These are phyloP conservation scores for Beta vulgaris DNA, from an alignment of 148 eudicot genomes.

Conservation along the genomic window DNA sequence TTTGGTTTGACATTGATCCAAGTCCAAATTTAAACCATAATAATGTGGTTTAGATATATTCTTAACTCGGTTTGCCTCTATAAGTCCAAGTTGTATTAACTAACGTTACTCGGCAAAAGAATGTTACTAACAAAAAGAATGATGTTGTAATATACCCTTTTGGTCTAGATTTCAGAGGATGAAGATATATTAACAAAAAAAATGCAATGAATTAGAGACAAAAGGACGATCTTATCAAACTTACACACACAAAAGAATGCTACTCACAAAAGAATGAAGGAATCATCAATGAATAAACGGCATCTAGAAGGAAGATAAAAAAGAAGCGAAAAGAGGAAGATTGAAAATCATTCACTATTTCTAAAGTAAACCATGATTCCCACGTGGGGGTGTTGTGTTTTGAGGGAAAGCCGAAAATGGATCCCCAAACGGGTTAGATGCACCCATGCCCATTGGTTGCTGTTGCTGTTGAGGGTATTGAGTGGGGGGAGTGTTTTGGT, in stretches of 20 bases:
- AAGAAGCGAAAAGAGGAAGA: neutral
- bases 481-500: conserved; percentile 42
- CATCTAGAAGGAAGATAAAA: neutral
- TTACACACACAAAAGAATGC: neutral
- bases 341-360: neutral
- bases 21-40: no score
- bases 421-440: conserved; percentile 79
- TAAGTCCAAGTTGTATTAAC: no score
- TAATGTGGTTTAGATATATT: no score
- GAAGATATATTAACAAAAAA: conserved; percentile 2
- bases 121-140: no score
- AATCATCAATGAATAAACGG: conserved; percentile 12
- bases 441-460: conserved; percentile 27
- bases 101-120: no score
- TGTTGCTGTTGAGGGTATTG: conserved; percentile 47
- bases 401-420: conserved; percentile 48
- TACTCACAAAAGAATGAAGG: conserved; percentile 31
- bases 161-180: neutral
- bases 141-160: neutral
- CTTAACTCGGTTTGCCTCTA: no score
- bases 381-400: conserved; percentile 40
- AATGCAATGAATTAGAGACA: conserved; percentile 14
- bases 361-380: conserved; percentile 61
- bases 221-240: neutral
- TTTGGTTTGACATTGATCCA: no score